phyloP scores from a whole-genome alignment of 345 rosid genomes.

The Schrenkiella parvula region DNA sequence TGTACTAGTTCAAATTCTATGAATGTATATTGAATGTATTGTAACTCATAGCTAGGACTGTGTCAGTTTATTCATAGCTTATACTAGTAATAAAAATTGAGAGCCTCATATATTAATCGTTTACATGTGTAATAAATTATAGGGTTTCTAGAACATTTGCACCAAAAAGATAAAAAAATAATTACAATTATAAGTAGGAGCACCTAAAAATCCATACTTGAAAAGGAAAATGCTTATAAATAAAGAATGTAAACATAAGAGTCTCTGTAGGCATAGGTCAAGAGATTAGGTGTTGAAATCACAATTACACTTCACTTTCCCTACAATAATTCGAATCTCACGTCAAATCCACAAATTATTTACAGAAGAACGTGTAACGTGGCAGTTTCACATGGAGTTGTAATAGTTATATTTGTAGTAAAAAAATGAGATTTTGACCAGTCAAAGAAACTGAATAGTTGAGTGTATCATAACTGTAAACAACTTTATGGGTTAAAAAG shows the following conservation, averaged over 20 bases:
- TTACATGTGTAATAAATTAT: not conserved
- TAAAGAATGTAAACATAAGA: not conserved
- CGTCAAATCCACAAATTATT: not conserved
- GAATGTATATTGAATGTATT: conserved; percentile 7
- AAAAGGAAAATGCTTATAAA: not conserved
- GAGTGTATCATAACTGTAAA: conserved; percentile 12
- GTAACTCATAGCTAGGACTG: not conserved
- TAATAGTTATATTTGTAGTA: not conserved
- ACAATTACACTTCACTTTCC: conserved; percentile 8
- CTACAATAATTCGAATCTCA: conserved; percentile 1
- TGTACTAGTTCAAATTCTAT: conserved; percentile 7
- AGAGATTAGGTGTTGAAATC: conserved; percentile 23
- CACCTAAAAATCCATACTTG: not conserved
- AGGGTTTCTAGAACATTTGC: not conserved
- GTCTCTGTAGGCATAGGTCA: conserved; percentile 4
- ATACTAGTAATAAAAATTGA: not conserved
- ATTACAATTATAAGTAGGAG: not conserved
- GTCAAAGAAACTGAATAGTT: conserved; percentile 22
- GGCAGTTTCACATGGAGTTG: conserved; percentile 13
- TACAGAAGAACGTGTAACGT: not conserved
- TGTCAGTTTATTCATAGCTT: conserved; percentile 1
- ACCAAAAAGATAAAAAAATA: not conserved
- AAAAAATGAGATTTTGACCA: conserved; percentile 19
- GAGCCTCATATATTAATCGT: not conserved
- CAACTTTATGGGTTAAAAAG: not conserved